Conservation (phyloP, 2,329 filamentous ascomycete genomes). For the Berkeleyomyces rouxiae region DNA sequence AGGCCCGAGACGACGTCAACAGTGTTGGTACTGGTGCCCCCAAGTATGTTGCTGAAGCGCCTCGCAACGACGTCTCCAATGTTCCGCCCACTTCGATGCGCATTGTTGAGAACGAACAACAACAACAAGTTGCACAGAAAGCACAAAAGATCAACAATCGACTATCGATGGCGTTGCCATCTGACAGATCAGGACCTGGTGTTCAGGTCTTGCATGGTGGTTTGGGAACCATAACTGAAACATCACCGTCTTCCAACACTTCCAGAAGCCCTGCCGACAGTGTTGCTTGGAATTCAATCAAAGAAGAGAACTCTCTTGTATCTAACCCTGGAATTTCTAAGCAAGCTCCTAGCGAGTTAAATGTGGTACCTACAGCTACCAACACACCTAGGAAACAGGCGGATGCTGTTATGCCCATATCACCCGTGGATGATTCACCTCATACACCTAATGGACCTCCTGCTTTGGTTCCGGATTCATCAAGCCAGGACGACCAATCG, state of each 20-base stretch:
- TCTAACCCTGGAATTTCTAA: constrained; percentile 14
- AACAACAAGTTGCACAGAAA: constrained; percentile 18
- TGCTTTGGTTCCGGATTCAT: constrained; percentile 52
- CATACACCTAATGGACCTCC: constrained; percentile 36
- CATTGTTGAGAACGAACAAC: constrained; percentile 37
- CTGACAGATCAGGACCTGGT: background rate
- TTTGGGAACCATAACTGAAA: constrained; percentile 7
- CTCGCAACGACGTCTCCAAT: constrained; percentile 36
- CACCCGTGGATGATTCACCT: constrained; percentile 45
- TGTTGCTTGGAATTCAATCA: constrained; percentile 51
- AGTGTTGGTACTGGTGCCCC: constrained; percentile 21
- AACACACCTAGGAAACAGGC: constrained; percentile 1
- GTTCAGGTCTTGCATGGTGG: background rate
- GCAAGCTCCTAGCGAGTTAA: background rate
- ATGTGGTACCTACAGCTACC: constrained; percentile 25
- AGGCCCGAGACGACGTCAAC: constrained; percentile 30
- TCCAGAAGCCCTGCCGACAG: constrained; percentile 48
- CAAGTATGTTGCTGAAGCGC: constrained; percentile 20
- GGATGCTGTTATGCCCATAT: constrained; percentile 20
- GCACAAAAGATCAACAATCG: constrained; percentile 6
- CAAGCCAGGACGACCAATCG: constrained; percentile 49
- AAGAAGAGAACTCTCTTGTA: constrained; percentile 24
- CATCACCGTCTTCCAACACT: constrained; percentile 25
- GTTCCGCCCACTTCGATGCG: constrained; percentile 41
- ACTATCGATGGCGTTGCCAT: constrained; percentile 4